A percentile compares a stretch with the other conserved stretches of the same genome.
Evolutionary conservation across 179 eudicot genomes (phyloP).

Genomic region (Gypsophila paniculata): DNA sequence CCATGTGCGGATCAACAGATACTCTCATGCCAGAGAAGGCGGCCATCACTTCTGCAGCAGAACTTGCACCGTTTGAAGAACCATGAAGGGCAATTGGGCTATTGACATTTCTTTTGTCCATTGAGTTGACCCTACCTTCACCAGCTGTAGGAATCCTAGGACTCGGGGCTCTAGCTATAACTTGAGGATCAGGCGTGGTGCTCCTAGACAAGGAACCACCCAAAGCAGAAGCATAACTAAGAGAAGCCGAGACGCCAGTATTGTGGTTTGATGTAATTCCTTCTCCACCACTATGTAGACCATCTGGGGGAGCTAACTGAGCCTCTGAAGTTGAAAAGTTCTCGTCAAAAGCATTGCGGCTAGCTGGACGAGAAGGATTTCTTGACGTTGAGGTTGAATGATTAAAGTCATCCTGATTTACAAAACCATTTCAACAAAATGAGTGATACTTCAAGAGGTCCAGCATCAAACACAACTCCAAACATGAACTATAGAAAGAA

Average conservation of each 20-base stretch:
- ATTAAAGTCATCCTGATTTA: slow-evolving; percentile 67
- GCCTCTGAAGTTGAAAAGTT: slow-evolving; percentile 44
- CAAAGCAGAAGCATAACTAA: slow-evolving; percentile 85
- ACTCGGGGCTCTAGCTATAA: slow-evolving; percentile 81
- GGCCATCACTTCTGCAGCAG: slow-evolving; percentile 52
- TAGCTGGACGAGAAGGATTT: slow-evolving; percentile 75
- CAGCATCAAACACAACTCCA: background rate
- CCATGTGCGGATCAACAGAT: slow-evolving; percentile 48
- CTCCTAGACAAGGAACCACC: slow-evolving; percentile 90
- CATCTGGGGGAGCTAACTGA: slow-evolving; percentile 54
- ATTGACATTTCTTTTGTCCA: slow-evolving; percentile 56
- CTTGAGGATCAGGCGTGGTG: slow-evolving; percentile 89
- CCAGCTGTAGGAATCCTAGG: slow-evolving; percentile 88
- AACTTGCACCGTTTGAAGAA: slow-evolving; percentile 39
- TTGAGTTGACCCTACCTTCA: slow-evolving; percentile 52
- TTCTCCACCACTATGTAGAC: slow-evolving; percentile 28
- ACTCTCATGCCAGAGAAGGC: slow-evolving; percentile 81
- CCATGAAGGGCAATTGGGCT: slow-evolving; percentile 53
- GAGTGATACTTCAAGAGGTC: background rate
- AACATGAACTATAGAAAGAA: background rate
- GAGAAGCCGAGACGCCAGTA: slow-evolving; percentile 47
- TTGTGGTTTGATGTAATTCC: slow-evolving; percentile 41
- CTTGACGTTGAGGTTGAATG: slow-evolving; percentile 48
- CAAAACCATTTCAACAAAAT: background rate
- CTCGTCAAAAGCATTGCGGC: slow-evolving; percentile 73